Conservation (phyloP, 352 stramenopile genomes). For the Phytophthora agathidicida region DNA sequence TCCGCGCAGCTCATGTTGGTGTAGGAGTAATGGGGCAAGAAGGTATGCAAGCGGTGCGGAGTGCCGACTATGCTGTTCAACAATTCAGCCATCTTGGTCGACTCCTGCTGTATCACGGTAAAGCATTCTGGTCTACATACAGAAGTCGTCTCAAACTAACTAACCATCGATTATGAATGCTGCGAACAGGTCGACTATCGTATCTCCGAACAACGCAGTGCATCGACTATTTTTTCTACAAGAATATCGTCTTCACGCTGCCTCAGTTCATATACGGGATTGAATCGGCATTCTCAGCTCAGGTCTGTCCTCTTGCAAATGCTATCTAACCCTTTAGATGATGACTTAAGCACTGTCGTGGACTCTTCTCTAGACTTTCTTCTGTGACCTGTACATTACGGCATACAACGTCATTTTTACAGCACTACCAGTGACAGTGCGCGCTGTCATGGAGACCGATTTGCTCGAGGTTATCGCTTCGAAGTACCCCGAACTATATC, state of each 20-base stretch:
- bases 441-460: constrained; percentile 81
- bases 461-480: constrained; percentile 64
- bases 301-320: constrained; percentile 48
- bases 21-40: constrained; percentile 98
- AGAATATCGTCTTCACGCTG: constrained; percentile 95
- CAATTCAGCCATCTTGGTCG: constrained; percentile 84
- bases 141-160: neutral
- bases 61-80: constrained; percentile 80
- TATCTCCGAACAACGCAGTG: constrained; percentile 96
- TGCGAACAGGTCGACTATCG: constrained; percentile 92
- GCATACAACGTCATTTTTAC: constrained; percentile 97
- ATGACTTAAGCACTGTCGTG: no score
- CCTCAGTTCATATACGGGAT: constrained; percentile 90
- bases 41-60: constrained; percentile 90
- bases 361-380: constrained; percentile 88
- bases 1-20: constrained; percentile 98
- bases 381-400: constrained; percentile 84
- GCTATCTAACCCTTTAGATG: no score
- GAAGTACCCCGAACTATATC: constrained; percentile 81
- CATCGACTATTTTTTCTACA: constrained; percentile 99
- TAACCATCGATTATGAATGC: neutral
- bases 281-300: constrained; percentile 87
- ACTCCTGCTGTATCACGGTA: constrained; percentile 78
- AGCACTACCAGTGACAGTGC: constrained; percentile 86
- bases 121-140: neutral